Conservation (phyloP, 2,329 filamentous ascomycete species). For the Fusarium staphyleae region DNA sequence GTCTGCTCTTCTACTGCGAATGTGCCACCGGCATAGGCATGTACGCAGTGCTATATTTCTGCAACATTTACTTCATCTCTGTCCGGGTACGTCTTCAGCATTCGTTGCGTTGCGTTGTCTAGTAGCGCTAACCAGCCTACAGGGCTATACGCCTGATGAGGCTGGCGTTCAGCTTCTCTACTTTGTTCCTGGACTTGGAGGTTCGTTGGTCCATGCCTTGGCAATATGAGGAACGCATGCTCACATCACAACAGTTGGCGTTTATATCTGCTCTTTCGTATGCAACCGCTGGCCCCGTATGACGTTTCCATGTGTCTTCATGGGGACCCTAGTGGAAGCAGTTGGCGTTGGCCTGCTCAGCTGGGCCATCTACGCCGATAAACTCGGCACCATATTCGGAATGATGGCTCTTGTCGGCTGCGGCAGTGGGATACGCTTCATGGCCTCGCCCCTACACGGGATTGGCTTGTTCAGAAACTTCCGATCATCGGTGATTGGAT, state of each 20-base stretch:
- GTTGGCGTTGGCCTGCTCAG: slow-evolving; percentile 65
- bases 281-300: slow-evolving; percentile 68
- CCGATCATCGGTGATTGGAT: slow-evolving; percentile 64
- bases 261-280: slow-evolving; percentile 63
- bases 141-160: slow-evolving; percentile 57
- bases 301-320: slow-evolving; percentile 65
- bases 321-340: slow-evolving; percentile 64
- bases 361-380: slow-evolving; percentile 60
- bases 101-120: accelerated
- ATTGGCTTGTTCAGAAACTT: slow-evolving; percentile 66
- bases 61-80: slow-evolving; percentile 71
- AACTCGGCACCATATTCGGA: slow-evolving; percentile 62
- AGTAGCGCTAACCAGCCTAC: slow-evolving; percentile 9
- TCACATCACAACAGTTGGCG: slow-evolving; percentile 51
- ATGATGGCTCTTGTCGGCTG: slow-evolving; percentile 71
- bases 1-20: slow-evolving; percentile 68
- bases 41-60: slow-evolving; percentile 69
- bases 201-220: slow-evolving; percentile 41
- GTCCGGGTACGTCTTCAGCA: slow-evolving; percentile 49
- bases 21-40: slow-evolving; percentile 65
- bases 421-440: slow-evolving; percentile 70
- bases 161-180: slow-evolving; percentile 67
- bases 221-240: neutral
- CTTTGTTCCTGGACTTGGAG: slow-evolving; percentile 68
- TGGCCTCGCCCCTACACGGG: slow-evolving; percentile 68